Base-by-base conservation (phyloP, 2,329 filamentous ascomycete species). In the Xylariaceae sp. region DNA sequence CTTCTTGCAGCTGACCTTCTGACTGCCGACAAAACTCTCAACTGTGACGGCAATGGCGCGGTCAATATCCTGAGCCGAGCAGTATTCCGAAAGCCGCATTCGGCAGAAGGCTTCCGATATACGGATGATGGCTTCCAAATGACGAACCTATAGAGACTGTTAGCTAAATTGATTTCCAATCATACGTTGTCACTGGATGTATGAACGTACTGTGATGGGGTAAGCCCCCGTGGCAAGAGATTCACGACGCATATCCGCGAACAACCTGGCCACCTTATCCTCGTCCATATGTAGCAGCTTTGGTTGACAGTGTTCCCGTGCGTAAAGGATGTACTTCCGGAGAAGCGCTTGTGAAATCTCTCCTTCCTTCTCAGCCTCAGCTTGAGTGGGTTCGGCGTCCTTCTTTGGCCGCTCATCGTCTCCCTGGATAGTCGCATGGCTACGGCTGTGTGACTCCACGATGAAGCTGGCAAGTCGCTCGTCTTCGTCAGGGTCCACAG, bases 1-100 rank as follows among this genome's bases (percentile, higher is more conserved):
- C 80, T 96, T 97, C 83, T 97, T 99, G 77, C 90, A 94, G 77
- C 90, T 96, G 69, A 97, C 86, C 79, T 99, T 99, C 74, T 99
- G 94, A 68, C 90, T 95, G 62, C 89, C 90, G 49, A 99, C 90
- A 71, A 99, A 99, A 58, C 90, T 95, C 66, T 97, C 92, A 2
- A 99, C 90, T 0, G 94, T 96, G 5, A 99, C 94, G 11, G 92
- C 91, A 70, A 99, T 99, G 59, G 94, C 94, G 49, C 94, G 90
- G 75, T 99, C 94, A 68, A 99, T 96, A 71, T 99, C 94, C 61
- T 89, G 84, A 1, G 89, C 78, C 4, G 88, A 88, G 75, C 93
- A 96, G 78, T 96, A 97, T 66, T 99, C 94, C 0, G 90, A 94
- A n/a, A 99, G 80, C 11, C 94, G 88, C 94, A 99, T 99, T 71